Percentiles rank a stretch among this genome's conserved stretches.
phyloP scores from a whole-genome alignment of 768 basidiomycete genomes.

The Pluteus cervinus region DNA sequence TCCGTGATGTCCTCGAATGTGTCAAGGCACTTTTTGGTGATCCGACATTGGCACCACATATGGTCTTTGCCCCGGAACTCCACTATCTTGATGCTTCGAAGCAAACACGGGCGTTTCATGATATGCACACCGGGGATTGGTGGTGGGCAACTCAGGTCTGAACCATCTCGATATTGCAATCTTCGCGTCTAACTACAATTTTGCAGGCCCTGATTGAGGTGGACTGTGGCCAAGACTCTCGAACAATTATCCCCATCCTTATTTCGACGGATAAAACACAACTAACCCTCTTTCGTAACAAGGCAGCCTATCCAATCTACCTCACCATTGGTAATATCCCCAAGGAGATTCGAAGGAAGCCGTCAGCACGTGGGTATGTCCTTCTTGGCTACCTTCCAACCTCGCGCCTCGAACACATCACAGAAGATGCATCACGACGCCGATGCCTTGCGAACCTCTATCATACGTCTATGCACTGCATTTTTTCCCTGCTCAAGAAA shows the following conservation, averaged over 20 bases:
- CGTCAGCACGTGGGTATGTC: constrained; percentile 24
- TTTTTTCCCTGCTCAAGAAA: no score
- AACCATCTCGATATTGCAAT: constrained; percentile 7
- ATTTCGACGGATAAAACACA: constrained; percentile 36
- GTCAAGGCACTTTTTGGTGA: constrained; percentile 22
- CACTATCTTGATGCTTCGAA: constrained; percentile 19
- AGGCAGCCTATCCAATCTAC: constrained; percentile 36
- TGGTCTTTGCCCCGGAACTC: constrained; percentile 20
- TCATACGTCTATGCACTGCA: no score
- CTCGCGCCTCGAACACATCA: constrained; percentile 23
- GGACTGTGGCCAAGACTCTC: constrained; percentile 17
- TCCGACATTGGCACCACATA: constrained; percentile 16
- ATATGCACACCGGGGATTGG: constrained; percentile 35
- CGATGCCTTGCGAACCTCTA: constrained; percentile 27
- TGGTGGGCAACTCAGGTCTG: constrained; percentile 39
- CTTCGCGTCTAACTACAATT: not conserved
- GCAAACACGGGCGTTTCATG: constrained; percentile 14
- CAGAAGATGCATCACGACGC: constrained; percentile 17
- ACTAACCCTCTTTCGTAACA: constrained; percentile 29
- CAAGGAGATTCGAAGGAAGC: constrained; percentile 23
- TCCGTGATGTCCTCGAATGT: constrained; percentile 22
- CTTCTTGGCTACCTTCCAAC: constrained; percentile 37
- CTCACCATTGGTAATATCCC: constrained; percentile 34
- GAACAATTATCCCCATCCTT: constrained; percentile 30
- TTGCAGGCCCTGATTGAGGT: constrained; percentile 9